Conservation (phyloP, 2,329 filamentous ascomycete species). For the Colletotrichum sp. region DNA sequence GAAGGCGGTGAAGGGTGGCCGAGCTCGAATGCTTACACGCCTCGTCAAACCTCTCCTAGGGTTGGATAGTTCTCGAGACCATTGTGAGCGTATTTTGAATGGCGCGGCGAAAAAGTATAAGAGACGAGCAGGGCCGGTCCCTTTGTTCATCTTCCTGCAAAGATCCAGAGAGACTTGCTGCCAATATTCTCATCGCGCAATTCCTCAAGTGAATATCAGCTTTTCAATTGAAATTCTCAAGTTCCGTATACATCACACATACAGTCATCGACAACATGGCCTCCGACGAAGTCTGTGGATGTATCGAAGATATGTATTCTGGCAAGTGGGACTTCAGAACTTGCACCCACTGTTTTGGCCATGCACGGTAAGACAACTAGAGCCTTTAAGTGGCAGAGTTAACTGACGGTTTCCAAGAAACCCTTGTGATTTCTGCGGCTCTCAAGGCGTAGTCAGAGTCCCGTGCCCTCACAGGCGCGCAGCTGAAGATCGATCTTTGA, state of each 20-base stretch:
- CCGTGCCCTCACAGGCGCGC: slow-evolving; percentile 6
- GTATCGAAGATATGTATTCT: slow-evolving; percentile 18
- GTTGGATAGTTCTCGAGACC: neutral
- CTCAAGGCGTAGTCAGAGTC: slow-evolving; percentile 13
- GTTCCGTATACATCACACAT: neutral
- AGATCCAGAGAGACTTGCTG: neutral
- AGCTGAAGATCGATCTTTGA: neutral
- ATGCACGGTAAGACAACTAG: neutral
- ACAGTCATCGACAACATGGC: neutral
- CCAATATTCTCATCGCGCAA: neutral
- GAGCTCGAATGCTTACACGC: neutral
- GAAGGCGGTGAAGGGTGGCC: slow-evolving; percentile 2
- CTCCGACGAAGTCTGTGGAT: slow-evolving; percentile 23
- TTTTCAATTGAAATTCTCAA: neutral
- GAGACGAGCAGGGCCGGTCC: neutral
- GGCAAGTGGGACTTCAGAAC: slow-evolving; percentile 18
- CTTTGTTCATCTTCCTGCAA: neutral
- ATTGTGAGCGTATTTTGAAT: neutral
- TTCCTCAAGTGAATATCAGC: neutral
- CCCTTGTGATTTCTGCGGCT: slow-evolving; percentile 4
- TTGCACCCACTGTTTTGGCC: slow-evolving; percentile 8
- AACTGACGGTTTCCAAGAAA: neutral
- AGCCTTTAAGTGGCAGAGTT: neutral
- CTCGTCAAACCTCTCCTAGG: neutral
- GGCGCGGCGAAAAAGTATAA: neutral